Base-by-base conservation (phyloP, 805 yeast genomes). In the Jamesozyma spencerorum region DNA sequence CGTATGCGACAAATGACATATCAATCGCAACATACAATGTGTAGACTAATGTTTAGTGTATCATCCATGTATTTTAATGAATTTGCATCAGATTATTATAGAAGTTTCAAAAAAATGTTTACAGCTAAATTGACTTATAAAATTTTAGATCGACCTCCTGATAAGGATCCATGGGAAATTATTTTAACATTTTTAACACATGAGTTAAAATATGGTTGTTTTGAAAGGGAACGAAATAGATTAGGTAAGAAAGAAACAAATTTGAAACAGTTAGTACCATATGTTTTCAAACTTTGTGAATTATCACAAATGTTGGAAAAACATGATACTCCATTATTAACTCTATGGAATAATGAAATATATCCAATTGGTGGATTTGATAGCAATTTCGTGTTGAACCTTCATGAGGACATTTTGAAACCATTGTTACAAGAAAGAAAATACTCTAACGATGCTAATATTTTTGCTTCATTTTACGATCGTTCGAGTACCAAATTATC, bases 51-150 rank as follows among this genome's bases (percentile, higher is more conserved):
- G 12, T 47, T 46, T 33, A 48, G 49, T 5, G 36, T 58, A 3
- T 48, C 54, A 2, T 53, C 61, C 5, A 43, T 56, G 39, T 59
- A 53, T 41, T 59, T 57, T 37, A 58, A 58, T 37, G 56, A 57
- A 37, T 49, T 57, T 39, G 58, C 54, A 2, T 42, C 46, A n/a
- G 57, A 55, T 19, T 54, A 57, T 35, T 58, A 57, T 35, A 50
- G 56, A 17, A 43, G 55, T 34, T 59, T 58, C 36, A 54, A 49
- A 39, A 53, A 53, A 34, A 50, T 59, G 56, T 59, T 59, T 34
- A 45, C 53, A 7, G 54, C 55, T 4, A 58, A 58, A 38, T 46
- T 59, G 5, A 44, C 44, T 27, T 57, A 51, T 34, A 57, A 54
- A 36, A 51, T 55, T 15, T 46, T 55, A 38, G 47, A 47, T 27